A percentile compares a stretch with the other conserved stretches of the same genome.
These are phyloP conservation scores for Saccharomycopsis hybrid DNA, from an alignment of 1,139 yeast genomes.

Conservation along the genomic window DNA sequence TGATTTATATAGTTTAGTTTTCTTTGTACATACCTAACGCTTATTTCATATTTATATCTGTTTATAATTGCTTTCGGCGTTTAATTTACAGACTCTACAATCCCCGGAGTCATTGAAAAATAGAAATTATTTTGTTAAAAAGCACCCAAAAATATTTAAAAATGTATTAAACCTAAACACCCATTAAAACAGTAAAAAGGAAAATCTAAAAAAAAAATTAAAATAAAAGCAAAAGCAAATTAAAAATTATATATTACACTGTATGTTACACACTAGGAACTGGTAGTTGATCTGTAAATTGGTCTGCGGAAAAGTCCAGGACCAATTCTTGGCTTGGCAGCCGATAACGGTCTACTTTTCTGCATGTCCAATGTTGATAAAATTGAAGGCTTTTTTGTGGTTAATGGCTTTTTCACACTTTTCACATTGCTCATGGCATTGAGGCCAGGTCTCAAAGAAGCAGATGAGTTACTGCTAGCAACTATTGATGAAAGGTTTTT, in stretches of 20 bases:
- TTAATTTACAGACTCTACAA: too few species aligned
- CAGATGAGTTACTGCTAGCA: background rate
- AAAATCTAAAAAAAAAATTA: background rate
- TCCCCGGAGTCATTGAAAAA: too few species aligned
- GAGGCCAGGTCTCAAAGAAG: background rate
- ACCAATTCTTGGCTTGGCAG: conserved; percentile 10
- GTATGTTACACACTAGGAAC: background rate
- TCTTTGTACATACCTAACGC: too few species aligned
- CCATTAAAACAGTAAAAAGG: background rate
- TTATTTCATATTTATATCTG: too few species aligned
- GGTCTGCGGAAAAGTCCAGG: conserved; percentile 17
- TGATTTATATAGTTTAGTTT: too few species aligned
- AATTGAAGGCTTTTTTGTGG: conserved; percentile 18
- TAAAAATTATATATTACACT: background rate
- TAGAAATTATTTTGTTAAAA: too few species aligned
- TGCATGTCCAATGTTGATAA: conserved; percentile 13
- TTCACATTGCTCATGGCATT: background rate
- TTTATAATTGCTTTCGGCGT: too few species aligned
- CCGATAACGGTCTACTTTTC: background rate
- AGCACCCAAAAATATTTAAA: too few species aligned
- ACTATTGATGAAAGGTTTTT: background rate
- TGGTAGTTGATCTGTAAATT: conserved; percentile 15
- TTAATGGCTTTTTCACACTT: background rate
- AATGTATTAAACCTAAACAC: background rate
- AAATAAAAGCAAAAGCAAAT: background rate